These are phyloP conservation scores for Saraca asoca DNA, from an alignment of 331 rosid genomes.

Conservation along the genomic window DNA sequence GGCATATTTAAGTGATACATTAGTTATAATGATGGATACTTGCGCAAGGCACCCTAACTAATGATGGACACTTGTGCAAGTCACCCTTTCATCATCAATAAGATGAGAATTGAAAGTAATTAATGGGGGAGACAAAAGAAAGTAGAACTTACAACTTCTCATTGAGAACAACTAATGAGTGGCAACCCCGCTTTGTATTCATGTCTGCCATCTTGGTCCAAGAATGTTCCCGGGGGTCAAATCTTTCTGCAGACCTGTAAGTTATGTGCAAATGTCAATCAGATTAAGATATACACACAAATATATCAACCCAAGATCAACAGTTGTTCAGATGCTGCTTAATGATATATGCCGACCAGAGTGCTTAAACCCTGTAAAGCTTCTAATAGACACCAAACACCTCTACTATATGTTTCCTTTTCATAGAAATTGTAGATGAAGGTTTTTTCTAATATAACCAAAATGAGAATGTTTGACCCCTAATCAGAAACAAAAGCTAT, in stretches of 20 bases:
- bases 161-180: slow-evolving; percentile 36
- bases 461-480: background rate
- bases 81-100: background rate
- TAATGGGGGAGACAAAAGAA: slow-evolving; percentile 1
- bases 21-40: no score
- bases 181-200: slow-evolving; percentile 47
- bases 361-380: background rate
- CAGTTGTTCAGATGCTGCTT: background rate
- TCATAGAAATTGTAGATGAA: background rate
- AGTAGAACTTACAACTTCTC: slow-evolving; percentile 38
- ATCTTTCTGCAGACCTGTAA: slow-evolving; percentile 80
- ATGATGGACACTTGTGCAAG: background rate
- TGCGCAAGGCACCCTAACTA: background rate
- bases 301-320: slow-evolving; percentile 4
- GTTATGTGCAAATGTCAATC: slow-evolving; percentile 28
- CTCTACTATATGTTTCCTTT: slow-evolving; percentile 1
- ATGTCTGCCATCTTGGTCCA: slow-evolving; percentile 63
- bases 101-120: slow-evolving; percentile 23
- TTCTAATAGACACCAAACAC: background rate
- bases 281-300: slow-evolving; percentile 5
- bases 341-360: background rate
- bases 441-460: background rate
- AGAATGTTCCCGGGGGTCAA: slow-evolving; percentile 81
- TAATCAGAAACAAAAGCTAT: background rate
- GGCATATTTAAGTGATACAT: background rate